Conservation (phyloP, 345 rosid species). For the Rhodamnia rubescens region DNA sequence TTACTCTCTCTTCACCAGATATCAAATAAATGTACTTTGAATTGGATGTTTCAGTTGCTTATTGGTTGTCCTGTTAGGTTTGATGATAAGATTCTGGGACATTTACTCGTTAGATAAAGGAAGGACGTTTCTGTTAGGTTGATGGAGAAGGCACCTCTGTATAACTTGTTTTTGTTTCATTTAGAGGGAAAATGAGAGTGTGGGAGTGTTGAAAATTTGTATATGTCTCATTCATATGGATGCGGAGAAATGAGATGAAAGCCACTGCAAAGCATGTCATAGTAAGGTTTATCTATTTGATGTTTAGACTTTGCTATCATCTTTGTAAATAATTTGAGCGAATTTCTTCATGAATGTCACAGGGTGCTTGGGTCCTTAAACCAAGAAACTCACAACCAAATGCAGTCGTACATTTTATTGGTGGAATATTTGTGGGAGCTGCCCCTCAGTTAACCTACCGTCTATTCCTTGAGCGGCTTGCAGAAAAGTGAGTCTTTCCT, state of each 20-base stretch:
- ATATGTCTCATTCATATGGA: neutral
- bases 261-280: neutral
- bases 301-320: neutral
- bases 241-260: neutral
- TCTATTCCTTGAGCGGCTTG: conserved; percentile 83
- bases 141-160: neutral
- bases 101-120: neutral
- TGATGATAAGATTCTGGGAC: neutral
- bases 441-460: conserved; percentile 98
- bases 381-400: conserved; percentile 55
- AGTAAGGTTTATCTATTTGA: neutral
- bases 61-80: neutral
- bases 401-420: conserved; percentile 80
- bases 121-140: neutral
- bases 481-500: conserved; percentile 57
- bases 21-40: neutral
- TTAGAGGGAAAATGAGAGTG: neutral
- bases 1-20: neutral
- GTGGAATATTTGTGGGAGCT: conserved; percentile 98
- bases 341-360: conserved; percentile 2
- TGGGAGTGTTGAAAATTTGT: neutral
- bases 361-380: conserved; percentile 98
- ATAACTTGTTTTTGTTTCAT: neutral
- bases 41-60: neutral
- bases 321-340: neutral